phyloP scores from a whole-genome alignment of 2,329 filamentous ascomycete genomes.

The Aspergillus candidus region DNA sequence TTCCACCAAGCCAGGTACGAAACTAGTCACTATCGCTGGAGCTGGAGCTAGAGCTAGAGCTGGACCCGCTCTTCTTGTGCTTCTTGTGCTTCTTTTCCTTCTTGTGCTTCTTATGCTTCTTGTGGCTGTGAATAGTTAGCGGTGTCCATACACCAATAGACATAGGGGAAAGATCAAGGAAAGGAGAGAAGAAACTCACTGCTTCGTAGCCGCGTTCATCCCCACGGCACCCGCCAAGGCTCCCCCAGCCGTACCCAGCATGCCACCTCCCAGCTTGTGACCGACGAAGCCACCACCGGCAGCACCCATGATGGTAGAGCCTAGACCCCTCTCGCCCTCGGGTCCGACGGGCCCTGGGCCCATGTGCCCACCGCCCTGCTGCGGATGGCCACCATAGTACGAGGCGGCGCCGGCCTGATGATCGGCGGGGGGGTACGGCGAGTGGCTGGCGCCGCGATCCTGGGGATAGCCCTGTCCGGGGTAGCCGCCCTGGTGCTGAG shows the following conservation, averaged over 20 bases:
- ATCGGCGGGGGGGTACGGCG: constrained; percentile 22
- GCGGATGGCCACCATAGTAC: constrained; percentile 25
- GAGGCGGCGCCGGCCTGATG: constrained; percentile 25
- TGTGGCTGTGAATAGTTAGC: constrained; percentile 12
- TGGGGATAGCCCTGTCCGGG: constrained; percentile 16
- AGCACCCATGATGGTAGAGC: constrained; percentile 32
- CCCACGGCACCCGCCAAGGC: constrained; percentile 29
- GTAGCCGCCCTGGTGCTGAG: constrained; percentile 13
- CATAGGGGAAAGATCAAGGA: not conserved
- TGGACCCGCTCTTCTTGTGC: constrained; percentile 10
- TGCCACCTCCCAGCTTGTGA: constrained; percentile 31
- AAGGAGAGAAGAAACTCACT: constrained; percentile 15
- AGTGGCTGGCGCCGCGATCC: constrained; percentile 18
- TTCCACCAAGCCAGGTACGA: no score
- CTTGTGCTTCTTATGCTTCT: constrained; percentile 23
- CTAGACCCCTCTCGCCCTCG: constrained; percentile 31
- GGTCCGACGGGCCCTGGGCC: constrained; percentile 16
- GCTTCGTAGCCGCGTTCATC: constrained; percentile 24
- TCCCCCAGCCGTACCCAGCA: constrained; percentile 29
- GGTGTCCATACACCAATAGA: constrained; percentile 2
- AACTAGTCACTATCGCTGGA: constrained; percentile 6
- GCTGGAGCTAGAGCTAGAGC: constrained; percentile 10
- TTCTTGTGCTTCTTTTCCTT: constrained; percentile 17
- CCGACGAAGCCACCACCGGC: constrained; percentile 33
- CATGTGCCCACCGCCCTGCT: constrained; percentile 14